Evolutionary conservation across 2,329 filamentous ascomycete genomes (phyloP).

Genomic region (Beauveria pseudobassiana): DNA sequence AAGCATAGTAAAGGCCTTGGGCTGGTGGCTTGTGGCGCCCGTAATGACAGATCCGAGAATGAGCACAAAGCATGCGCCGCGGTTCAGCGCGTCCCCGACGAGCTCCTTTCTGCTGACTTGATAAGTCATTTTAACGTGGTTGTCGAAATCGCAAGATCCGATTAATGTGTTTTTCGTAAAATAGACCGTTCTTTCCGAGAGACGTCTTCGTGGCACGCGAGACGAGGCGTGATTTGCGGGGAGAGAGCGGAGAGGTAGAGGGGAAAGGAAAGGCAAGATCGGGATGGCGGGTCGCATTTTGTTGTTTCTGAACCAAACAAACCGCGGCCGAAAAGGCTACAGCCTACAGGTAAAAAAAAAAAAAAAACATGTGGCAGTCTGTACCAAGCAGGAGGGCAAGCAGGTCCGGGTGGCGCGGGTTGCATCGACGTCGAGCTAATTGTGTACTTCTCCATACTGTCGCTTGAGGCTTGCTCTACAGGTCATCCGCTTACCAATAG

Average conservation of each 20-base stretch:
- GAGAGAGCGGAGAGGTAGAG: neutral
- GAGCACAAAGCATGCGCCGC: neutral
- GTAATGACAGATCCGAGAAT: constrained; percentile 1
- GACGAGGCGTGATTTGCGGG: neutral
- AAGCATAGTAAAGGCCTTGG: constrained; percentile 6
- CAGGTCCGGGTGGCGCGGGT: neutral
- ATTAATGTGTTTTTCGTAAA: neutral
- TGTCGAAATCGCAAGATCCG: neutral
- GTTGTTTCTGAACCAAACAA: neutral
- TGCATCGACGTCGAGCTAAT: neutral
- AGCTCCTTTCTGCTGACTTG: neutral
- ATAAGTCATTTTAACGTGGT: neutral
- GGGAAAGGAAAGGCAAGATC: neutral
- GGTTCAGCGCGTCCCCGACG: constrained; percentile 5
- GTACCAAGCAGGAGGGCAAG: neutral
- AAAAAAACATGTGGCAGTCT: neutral
- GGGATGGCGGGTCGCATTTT: neutral
- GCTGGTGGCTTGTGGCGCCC: constrained; percentile 5
- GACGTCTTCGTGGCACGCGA: neutral
- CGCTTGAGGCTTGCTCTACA: neutral
- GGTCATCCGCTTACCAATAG: constrained; percentile 3
- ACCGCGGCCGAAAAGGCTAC: neutral
- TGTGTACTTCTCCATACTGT: neutral
- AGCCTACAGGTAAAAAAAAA: neutral
- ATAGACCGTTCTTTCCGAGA: neutral